Evolutionary conservation across 2,329 filamentous ascomycete species (phyloP).

Genomic region (Epichloe coenophiala): DNA sequence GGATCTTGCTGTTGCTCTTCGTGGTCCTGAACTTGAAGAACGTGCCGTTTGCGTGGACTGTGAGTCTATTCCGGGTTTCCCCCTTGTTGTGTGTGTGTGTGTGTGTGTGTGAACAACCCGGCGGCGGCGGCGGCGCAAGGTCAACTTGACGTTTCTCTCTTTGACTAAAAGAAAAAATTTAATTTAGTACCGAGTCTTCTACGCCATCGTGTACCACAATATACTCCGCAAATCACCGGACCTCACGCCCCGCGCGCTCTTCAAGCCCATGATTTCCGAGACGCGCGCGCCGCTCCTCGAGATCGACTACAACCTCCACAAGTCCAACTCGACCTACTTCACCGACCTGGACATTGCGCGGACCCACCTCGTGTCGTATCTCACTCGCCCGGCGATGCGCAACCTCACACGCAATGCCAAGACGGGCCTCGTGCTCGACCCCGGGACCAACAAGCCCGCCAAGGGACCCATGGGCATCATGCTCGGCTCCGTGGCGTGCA

Average conservation of each 20-base stretch:
- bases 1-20: slow-evolving; percentile 40
- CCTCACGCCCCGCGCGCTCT: slow-evolving; percentile 50
- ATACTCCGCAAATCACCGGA: slow-evolving; percentile 33
- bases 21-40: slow-evolving; percentile 58
- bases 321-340: slow-evolving; percentile 78
- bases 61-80: slow-evolving; percentile 25
- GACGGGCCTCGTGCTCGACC: slow-evolving; percentile 32
- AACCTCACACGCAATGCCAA: slow-evolving; percentile 7
- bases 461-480: slow-evolving; percentile 46
- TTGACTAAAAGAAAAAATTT: not conserved
- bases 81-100: too few relatives aligned
- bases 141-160: not conserved
- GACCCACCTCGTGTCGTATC: slow-evolving; percentile 61
- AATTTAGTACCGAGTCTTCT: slow-evolving; percentile 42
- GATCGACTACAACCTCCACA: slow-evolving; percentile 78
- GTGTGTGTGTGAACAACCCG: not conserved
- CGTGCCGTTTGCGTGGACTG: slow-evolving; percentile 63
- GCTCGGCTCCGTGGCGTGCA: slow-evolving; percentile 60
- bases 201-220: slow-evolving; percentile 41
- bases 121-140: too few relatives aligned
- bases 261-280: slow-evolving; percentile 54
- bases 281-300: slow-evolving; percentile 59
- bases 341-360: slow-evolving; percentile 73
- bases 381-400: slow-evolving; percentile 36
- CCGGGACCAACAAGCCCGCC: slow-evolving; percentile 32